phyloP scores from a whole-genome alignment of 2,329 filamentous ascomycete species.

The Cladosporium austrohemisphaericum region DNA sequence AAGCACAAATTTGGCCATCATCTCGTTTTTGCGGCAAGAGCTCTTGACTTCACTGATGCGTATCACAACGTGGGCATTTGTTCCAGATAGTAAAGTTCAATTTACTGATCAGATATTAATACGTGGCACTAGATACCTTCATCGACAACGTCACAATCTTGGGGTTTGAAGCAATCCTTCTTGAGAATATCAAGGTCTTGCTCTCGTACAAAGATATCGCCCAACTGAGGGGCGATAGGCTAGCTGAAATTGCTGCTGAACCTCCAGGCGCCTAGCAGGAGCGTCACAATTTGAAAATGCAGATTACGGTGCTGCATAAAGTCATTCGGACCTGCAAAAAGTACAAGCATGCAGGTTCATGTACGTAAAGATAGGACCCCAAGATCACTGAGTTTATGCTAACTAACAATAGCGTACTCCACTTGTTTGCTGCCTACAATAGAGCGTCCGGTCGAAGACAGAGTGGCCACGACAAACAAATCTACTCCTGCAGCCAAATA shows the following conservation, averaged over 20 bases:
- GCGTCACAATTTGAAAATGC: background rate
- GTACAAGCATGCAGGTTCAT: background rate
- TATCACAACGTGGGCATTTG: background rate
- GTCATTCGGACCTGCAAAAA: background rate
- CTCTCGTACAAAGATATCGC: background rate
- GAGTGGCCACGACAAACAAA: too few relatives aligned
- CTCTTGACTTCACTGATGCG: background rate
- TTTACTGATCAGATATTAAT: background rate
- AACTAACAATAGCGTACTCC: background rate
- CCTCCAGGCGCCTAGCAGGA: conserved; percentile 1
- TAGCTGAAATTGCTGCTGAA: background rate
- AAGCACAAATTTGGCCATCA: background rate
- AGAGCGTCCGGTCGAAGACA: too few relatives aligned
- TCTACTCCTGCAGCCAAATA: too few relatives aligned
- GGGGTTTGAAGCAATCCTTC: background rate
- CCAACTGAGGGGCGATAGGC: background rate
- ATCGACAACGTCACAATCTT: conserved; percentile 3
- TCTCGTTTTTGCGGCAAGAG: background rate
- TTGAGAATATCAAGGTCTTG: background rate
- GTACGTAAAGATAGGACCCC: background rate
- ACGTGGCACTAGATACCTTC: background rate
- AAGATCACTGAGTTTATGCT: background rate
- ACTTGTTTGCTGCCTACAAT: too few relatives aligned
- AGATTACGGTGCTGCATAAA: background rate
- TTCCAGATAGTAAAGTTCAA: background rate